Evolutionary conservation across 2,329 filamentous ascomycete species (phyloP).

Genomic region (Hypomyces perniciosus): DNA sequence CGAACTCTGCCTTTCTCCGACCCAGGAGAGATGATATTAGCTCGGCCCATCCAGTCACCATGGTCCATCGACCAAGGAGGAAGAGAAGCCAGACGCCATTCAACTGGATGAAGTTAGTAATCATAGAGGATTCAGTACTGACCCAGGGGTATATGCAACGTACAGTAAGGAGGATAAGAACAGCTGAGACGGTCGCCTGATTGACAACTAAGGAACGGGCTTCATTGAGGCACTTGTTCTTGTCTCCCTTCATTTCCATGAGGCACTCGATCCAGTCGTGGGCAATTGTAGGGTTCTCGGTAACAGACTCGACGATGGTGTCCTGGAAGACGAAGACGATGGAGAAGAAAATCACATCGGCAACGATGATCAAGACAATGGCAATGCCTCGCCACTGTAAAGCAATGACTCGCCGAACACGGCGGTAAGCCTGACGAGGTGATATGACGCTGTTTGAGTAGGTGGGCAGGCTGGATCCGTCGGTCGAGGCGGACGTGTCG

Average conservation of each 20-base stretch:
- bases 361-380: constrained; percentile 83
- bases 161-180: constrained; percentile 76
- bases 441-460: constrained; percentile 74
- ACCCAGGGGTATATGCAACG: constrained; percentile 28
- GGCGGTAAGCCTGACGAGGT: constrained; percentile 79
- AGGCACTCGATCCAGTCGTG: constrained; percentile 69
- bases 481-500: constrained; percentile 65
- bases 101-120: constrained; percentile 43
- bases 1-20: constrained; percentile 68
- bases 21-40: constrained; percentile 46
- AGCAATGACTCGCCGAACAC: constrained; percentile 78
- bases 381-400: constrained; percentile 92
- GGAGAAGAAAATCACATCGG: constrained; percentile 90
- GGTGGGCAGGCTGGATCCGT: constrained; percentile 61
- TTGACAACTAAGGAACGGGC: constrained; percentile 61
- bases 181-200: constrained; percentile 70
- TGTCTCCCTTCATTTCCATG: constrained; percentile 46
- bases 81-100: constrained; percentile 82
- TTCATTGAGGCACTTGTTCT: constrained; percentile 57
- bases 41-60: constrained; percentile 78
- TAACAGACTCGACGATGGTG: constrained; percentile 57
- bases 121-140: background rate
- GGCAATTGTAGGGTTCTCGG: constrained; percentile 48
- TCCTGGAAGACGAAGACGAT: constrained; percentile 86
- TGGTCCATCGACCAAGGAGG: constrained; percentile 75